Conservation (phyloP, 1,139 yeast genomes). For the Yamadazyma dushanensis region DNA sequence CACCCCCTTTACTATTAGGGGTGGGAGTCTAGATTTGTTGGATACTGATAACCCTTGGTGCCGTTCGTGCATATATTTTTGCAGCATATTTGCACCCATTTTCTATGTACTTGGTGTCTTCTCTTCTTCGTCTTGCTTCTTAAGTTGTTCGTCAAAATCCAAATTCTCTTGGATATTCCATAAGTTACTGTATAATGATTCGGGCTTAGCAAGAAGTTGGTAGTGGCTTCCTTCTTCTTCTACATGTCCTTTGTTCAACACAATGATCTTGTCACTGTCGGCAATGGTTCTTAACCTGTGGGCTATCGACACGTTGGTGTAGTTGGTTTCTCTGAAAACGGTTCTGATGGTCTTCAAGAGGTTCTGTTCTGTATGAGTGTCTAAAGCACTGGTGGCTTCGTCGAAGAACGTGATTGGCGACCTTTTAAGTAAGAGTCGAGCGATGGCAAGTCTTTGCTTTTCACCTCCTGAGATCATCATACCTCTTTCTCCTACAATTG, state of each 20-base stretch:
- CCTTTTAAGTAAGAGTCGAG: constrained; percentile 77
- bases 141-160: constrained; percentile 41
- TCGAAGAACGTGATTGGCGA: constrained; percentile 94
- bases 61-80: no score
- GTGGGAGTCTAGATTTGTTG: no score
- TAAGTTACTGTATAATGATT: constrained; percentile 69
- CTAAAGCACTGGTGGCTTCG: constrained; percentile 96
- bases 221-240: constrained; percentile 86
- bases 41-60: no score
- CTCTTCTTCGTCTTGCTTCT: constrained; percentile 9
- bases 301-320: constrained; percentile 88
- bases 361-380: constrained; percentile 92
- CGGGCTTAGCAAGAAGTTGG: constrained; percentile 50
- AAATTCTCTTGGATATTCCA: constrained; percentile 93
- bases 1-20: no score
- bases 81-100: no score
- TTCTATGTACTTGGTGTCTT: no score
- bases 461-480: constrained; percentile 99
- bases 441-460: constrained; percentile 92
- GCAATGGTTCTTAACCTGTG: constrained; percentile 93
- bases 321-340: constrained; percentile 55
- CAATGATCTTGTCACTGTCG: constrained; percentile 91
- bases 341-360: constrained; percentile 69
- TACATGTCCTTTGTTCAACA: constrained; percentile 73
- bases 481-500: constrained; percentile 97